Evolutionary conservation across 805 yeast genomes (phyloP).

Genomic region (Wickerhamomyces silvicola): DNA sequence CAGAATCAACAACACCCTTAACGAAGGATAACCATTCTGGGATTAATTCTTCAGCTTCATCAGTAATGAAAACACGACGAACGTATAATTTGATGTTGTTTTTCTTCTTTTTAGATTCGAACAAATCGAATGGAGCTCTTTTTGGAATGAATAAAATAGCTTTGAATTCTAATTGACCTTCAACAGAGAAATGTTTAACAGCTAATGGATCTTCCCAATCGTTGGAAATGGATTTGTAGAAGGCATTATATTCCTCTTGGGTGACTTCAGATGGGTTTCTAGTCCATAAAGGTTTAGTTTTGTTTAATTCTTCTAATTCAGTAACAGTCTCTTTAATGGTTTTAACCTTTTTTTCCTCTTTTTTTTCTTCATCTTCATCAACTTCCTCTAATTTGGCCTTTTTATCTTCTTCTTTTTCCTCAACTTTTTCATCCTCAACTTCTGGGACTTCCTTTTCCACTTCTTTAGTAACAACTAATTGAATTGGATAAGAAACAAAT

Average conservation of each 20-base stretch:
- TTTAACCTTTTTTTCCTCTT: constrained; percentile 69
- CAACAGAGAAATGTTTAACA: constrained; percentile 98
- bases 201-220: constrained; percentile 99
- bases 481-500: constrained; percentile 98
- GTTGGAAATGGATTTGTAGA: constrained; percentile 98
- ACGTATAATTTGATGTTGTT: constrained; percentile 97
- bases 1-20: constrained; percentile 99
- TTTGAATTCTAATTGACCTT: constrained; percentile 99
- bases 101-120: constrained; percentile 99
- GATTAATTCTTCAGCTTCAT: constrained; percentile 97
- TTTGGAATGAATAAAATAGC: constrained; percentile 96
- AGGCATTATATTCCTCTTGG: constrained; percentile 97
- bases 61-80: constrained; percentile 99
- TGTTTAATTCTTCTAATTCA: constrained; percentile 97
- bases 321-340: constrained; percentile 88
- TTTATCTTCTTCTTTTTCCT: constrained; percentile 55
- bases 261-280: constrained; percentile 97
- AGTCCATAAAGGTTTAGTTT: constrained; percentile 99
- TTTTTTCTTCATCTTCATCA: constrained; percentile 64
- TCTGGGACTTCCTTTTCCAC: constrained; percentile 95
- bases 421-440: constrained; percentile 56
- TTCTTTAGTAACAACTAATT: constrained; percentile 96
- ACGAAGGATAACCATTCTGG: constrained; percentile 98
- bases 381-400: constrained; percentile 73
- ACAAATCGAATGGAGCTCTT: constrained; percentile 98